A percentile compares a stretch with the other conserved stretches of the same genome.
Conservation (phyloP, 208 protist species). For the Phytomonas sp. region DNA sequence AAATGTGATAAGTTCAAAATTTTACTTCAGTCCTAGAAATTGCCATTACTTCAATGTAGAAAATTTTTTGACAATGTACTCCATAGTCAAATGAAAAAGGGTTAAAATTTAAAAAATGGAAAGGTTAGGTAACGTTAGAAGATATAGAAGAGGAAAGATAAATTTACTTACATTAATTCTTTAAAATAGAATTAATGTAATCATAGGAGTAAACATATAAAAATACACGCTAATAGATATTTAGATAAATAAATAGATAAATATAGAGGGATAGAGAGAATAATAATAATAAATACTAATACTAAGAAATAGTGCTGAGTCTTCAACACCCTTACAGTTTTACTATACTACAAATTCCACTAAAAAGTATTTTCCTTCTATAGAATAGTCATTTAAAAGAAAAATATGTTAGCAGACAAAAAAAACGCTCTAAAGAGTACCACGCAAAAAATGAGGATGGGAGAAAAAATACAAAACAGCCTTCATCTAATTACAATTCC, state of each 20-base stretch:
- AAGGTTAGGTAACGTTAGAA: neutral
- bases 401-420: neutral
- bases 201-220: neutral
- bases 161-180: neutral
- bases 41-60: neutral
- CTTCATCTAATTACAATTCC: neutral
- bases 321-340: neutral
- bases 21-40: neutral
- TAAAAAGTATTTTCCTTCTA: neutral
- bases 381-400: neutral
- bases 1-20: neutral
- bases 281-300: too few species aligned
- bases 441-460: neutral
- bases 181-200: neutral
- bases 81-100: neutral
- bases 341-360: conserved; percentile 4
- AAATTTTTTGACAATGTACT: neutral
- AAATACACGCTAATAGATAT: neutral
- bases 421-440: neutral
- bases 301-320: neutral
- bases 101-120: neutral
- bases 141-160: neutral
- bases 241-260: too few species aligned
- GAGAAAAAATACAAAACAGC: neutral
- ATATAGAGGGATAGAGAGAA: too few species aligned